These are phyloP conservation scores for Jasminum sambac DNA, from an alignment of 257 asterid species.

Conservation along the genomic window DNA sequence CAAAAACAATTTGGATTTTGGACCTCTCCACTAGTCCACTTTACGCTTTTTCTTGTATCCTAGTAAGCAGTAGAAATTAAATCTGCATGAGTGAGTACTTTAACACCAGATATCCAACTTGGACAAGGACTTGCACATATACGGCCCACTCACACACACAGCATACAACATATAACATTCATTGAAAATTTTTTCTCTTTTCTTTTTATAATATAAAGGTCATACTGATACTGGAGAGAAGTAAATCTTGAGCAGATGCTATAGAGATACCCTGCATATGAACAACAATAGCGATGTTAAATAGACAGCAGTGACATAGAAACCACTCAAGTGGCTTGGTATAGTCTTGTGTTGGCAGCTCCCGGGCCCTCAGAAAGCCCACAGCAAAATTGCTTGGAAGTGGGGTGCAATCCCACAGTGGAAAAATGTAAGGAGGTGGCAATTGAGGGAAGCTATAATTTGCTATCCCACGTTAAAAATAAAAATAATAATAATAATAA, in stretches of 20 bases:
- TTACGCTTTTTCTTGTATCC: background rate
- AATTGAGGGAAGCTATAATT: no score
- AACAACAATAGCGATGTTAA: background rate
- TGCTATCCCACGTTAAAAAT: no score
- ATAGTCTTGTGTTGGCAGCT: conserved; percentile 66
- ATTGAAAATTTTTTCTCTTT: no score
- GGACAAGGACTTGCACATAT: background rate
- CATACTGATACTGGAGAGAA: no score
- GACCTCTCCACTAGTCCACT: background rate
- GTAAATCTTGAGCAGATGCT: no score
- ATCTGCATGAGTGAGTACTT: background rate
- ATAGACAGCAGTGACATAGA: conserved; percentile 7
- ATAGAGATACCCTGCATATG: background rate
- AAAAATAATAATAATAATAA: no score
- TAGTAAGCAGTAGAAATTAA: background rate
- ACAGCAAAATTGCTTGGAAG: conserved; percentile 20
- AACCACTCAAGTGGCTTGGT: conserved; percentile 57
- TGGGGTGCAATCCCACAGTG: no score
- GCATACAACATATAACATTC: no score
- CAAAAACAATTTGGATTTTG: background rate
- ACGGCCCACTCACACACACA: no score
- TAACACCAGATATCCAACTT: background rate
- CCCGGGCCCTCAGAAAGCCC: conserved; percentile 70
- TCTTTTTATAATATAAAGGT: no score
- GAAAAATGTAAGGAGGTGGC: no score